Evolutionary conservation across 202 grass and related monocot species (phyloP), one percentile per base, ranked within the genome.

Genomic region (Setaria italica): DNA sequence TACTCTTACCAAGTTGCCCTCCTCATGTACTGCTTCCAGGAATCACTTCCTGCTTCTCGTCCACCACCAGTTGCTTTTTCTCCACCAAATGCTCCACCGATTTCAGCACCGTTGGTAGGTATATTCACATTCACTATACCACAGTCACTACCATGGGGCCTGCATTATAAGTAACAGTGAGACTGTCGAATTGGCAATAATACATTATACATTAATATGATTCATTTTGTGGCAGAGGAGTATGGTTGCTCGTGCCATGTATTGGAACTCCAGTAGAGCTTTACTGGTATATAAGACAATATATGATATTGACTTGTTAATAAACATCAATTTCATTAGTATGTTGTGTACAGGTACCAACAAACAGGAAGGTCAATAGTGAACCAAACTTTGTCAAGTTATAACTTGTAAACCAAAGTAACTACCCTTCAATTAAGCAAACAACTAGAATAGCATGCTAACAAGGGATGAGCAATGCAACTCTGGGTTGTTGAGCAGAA

Each of bases 1-100:
- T 70, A 86, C 55, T 89, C 75, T 91, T 96, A 96, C 97, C 91
- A 96, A 86, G 97, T 99, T 25, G 92, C 86, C 67, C 97, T 94
- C 41, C 96, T 91, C 97, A 96, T 99, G 79, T 96, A 99, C 85
- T 99, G 97, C 78, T 99, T 99, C 97, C 97, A 99, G 9, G 97
- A 99, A 87, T 99, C 97, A 67, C 97, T 99, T 80, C 93, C 97
- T 48, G 97, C 97, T 94, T 96, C 97, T 85, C 97, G 82, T 11
- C 97, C 97, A 57, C 93, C 97, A 64, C 96, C 97, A 6, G 97
- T 99, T 58, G 97, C 94, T 62, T 99, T 99, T 86, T 99, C 97
- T 85, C 97, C 97, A 86, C 97, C 97, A 92, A 99, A 99, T 87
- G 94, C 97, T 89, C 94, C 97, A 87, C 97, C 94, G 1, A 96